A percentile compares a stretch with the other conserved stretches of the same genome.
Conservation (phyloP, 2,329 filamentous ascomycete species). For the Ophidiomyces ophidiicola region DNA sequence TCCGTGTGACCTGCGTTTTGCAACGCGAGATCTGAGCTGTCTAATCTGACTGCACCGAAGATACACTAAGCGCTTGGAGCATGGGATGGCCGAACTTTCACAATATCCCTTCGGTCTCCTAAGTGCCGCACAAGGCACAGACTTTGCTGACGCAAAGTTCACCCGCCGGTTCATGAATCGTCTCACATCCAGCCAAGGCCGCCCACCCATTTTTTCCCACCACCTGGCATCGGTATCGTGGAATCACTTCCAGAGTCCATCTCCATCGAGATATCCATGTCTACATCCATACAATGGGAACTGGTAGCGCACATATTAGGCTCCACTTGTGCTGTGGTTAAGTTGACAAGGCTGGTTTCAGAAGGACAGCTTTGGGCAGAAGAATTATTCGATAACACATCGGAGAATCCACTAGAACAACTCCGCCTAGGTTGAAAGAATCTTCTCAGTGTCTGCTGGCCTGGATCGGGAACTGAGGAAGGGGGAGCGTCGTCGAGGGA, state of each 20-base stretch:
- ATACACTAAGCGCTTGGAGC: too few species aligned
- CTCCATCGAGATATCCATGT: slow-evolving; percentile 26
- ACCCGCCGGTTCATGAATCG: too few species aligned
- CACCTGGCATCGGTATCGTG: slow-evolving; percentile 16
- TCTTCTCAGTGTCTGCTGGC: slow-evolving; percentile 30
- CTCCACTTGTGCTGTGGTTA: not conserved
- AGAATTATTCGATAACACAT: not conserved
- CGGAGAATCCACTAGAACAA: slow-evolving; percentile 11
- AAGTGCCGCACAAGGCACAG: too few species aligned
- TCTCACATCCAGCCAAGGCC: slow-evolving; percentile 25
- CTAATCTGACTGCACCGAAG: too few species aligned
- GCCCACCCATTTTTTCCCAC: slow-evolving; percentile 21
- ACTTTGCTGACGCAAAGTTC: too few species aligned
- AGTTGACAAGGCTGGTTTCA: not conserved
- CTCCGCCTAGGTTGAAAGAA: slow-evolving; percentile 28
- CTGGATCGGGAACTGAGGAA: slow-evolving; percentile 23
- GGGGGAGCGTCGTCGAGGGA: slow-evolving; percentile 18
- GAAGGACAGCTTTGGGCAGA: not conserved
- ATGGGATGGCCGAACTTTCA: too few species aligned
- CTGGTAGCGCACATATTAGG: not conserved
- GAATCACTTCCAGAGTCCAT: slow-evolving; percentile 16
- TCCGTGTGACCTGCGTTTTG: too few species aligned
- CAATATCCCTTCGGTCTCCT: too few species aligned
- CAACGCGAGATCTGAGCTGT: too few species aligned
- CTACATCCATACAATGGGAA: slow-evolving; percentile 16